Conservation (phyloP, 768 basidiomycete species). For the Epithele typhae region DNA sequence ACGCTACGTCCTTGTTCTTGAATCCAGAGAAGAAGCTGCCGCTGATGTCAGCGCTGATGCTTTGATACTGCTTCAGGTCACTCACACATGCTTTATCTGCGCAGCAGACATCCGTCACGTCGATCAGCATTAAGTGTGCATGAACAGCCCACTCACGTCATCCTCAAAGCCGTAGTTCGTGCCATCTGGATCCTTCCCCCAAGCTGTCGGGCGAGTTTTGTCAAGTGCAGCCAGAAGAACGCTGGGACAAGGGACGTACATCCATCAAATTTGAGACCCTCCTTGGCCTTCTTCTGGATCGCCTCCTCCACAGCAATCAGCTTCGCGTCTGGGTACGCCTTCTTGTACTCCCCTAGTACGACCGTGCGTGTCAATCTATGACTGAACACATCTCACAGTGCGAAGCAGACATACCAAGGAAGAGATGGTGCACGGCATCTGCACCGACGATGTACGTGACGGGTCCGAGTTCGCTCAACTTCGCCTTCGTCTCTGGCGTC, state of each 20-base stretch:
- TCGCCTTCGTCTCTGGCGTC: conserved; percentile 53
- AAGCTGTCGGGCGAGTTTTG: conserved; percentile 21
- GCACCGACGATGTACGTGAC: conserved; percentile 58
- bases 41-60: background rate
- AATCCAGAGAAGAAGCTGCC: conserved; percentile 65
- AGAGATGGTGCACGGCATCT: conserved; percentile 51
- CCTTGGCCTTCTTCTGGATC: conserved; percentile 44
- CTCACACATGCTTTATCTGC: conserved; percentile 30
- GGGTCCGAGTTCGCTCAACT: conserved; percentile 53
- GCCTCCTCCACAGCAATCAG: conserved; percentile 45
- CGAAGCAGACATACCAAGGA: conserved; percentile 34
- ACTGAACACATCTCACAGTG: background rate
- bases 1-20: conserved; percentile 78
- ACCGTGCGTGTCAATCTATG: background rate
- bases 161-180: conserved; percentile 78
- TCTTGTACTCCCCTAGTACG: background rate
- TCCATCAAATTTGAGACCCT: conserved; percentile 57
- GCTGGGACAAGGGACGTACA: no score
- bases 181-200: conserved; percentile 32
- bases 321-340: background rate
- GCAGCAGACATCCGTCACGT: no score
- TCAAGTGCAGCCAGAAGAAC: background rate
- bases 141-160: conserved; percentile 41
- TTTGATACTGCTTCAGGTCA: no score
- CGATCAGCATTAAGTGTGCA: no score